phyloP scores from a whole-genome alignment of 345 rosid species.

The Erucastrum elatum region DNA sequence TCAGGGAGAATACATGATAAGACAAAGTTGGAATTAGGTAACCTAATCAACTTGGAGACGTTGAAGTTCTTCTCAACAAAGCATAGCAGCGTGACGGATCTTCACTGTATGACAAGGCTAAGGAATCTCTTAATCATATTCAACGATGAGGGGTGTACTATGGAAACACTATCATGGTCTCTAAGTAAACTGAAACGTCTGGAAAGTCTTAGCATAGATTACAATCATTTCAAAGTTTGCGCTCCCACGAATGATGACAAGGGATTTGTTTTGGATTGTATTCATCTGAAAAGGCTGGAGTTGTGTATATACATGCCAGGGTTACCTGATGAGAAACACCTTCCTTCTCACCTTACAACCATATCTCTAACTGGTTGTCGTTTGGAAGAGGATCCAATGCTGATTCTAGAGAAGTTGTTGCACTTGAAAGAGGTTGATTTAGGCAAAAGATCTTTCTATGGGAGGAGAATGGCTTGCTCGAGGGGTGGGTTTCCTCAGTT shows the following conservation, averaged over 20 bases:
- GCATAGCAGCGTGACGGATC: neutral
- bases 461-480: neutral
- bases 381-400: neutral
- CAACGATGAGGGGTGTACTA: neutral
- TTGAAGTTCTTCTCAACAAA: neutral
- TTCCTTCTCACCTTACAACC: neutral
- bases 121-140: neutral
- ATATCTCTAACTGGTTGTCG: neutral
- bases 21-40: conserved; percentile 12
- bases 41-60: conserved; percentile 14
- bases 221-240: neutral
- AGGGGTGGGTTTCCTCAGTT: neutral
- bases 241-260: neutral
- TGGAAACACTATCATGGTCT: conserved; percentile 13
- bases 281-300: neutral
- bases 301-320: neutral
- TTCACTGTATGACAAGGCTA: neutral
- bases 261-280: neutral
- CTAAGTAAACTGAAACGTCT: neutral
- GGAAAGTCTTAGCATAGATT: neutral
- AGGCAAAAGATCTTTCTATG: neutral
- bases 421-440: neutral
- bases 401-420: neutral
- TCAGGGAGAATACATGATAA: neutral
- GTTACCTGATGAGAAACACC: neutral